Conservation (phyloP, 768 basidiomycete species). For the Scleroderma bovista region DNA sequence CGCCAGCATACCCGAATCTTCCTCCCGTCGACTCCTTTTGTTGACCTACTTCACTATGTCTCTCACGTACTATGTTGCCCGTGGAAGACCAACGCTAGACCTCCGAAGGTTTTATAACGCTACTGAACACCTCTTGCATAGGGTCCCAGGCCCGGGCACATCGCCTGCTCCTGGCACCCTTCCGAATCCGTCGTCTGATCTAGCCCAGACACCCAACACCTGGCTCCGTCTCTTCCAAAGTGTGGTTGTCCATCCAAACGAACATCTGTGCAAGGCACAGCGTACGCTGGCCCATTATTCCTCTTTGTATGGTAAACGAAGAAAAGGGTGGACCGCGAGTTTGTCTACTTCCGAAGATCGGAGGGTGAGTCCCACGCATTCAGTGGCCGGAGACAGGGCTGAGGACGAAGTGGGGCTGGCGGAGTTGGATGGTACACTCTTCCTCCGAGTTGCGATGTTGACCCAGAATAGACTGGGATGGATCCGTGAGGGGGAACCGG, state of each 20-base stretch:
- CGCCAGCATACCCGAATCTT: slow-evolving; percentile 26
- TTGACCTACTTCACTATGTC: slow-evolving; percentile 23
- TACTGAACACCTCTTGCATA: slow-evolving; percentile 16
- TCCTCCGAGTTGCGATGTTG: slow-evolving; percentile 21
- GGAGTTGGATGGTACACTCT: slow-evolving; percentile 22
- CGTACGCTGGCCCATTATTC: slow-evolving; percentile 22
- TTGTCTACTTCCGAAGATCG: slow-evolving; percentile 5
- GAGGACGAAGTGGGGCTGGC: slow-evolving; percentile 11
- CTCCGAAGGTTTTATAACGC: slow-evolving; percentile 25
- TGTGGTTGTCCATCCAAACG: slow-evolving; percentile 27
- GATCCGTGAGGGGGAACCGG: slow-evolving; percentile 30
- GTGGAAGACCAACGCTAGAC: slow-evolving; percentile 30
- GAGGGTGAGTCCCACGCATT: not conserved
- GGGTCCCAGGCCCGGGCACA: slow-evolving; percentile 7
- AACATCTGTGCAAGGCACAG: slow-evolving; percentile 21
- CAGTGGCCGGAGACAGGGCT: slow-evolving; percentile 5
- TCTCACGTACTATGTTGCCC: slow-evolving; percentile 27
- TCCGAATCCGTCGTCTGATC: slow-evolving; percentile 4
- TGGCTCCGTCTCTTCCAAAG: slow-evolving; percentile 33
- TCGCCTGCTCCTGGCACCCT: slow-evolving; percentile 5
- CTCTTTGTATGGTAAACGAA: slow-evolving; percentile 11
- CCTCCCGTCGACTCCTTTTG: slow-evolving; percentile 23
- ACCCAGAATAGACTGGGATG: slow-evolving; percentile 28
- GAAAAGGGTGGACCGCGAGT: slow-evolving; percentile 6
- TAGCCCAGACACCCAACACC: slow-evolving; percentile 24